phyloP scores from a whole-genome alignment of 345 rosid genomes.

The Acer campestre region DNA sequence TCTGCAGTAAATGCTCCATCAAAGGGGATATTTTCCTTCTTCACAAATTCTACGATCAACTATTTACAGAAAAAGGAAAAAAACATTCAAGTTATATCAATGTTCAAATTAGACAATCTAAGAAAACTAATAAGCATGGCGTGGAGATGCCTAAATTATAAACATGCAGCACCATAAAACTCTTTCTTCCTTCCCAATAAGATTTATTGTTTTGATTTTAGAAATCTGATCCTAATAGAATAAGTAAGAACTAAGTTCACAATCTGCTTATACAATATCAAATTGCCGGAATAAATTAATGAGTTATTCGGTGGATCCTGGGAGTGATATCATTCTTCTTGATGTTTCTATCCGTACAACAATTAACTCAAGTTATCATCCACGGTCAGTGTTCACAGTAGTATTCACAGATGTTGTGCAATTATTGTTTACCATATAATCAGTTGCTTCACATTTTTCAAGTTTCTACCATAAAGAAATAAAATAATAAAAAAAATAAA shows the following conservation, averaged over 20 bases:
- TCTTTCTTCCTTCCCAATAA: not conserved
- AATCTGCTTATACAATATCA: not conserved
- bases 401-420: too few relatives aligned
- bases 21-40: constrained; percentile 59
- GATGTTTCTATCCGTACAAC: too few relatives aligned
- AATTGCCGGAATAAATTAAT: not conserved
- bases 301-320: too few relatives aligned
- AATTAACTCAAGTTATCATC: too few relatives aligned
- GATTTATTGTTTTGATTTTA: not conserved
- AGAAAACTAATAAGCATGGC: not conserved
- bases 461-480: not conserved
- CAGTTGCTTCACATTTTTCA: too few relatives aligned
- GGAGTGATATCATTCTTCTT: too few relatives aligned
- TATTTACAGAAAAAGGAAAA: constrained; percentile 21
- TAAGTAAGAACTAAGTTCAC: not conserved
- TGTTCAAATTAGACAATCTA: not conserved
- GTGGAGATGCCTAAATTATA: not conserved
- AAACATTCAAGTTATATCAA: not conserved
- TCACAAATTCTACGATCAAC: constrained; percentile 62
- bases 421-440: too few relatives aligned
- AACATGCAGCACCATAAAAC: not conserved
- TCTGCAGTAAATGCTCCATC: constrained; percentile 52
- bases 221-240: not conserved
- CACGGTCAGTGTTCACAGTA: too few relatives aligned
- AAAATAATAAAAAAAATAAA: too few relatives aligned